Base-by-base conservation (phyloP, 2,329 filamentous ascomycete species). In the Berkeleyomyces rouxiae region DNA sequence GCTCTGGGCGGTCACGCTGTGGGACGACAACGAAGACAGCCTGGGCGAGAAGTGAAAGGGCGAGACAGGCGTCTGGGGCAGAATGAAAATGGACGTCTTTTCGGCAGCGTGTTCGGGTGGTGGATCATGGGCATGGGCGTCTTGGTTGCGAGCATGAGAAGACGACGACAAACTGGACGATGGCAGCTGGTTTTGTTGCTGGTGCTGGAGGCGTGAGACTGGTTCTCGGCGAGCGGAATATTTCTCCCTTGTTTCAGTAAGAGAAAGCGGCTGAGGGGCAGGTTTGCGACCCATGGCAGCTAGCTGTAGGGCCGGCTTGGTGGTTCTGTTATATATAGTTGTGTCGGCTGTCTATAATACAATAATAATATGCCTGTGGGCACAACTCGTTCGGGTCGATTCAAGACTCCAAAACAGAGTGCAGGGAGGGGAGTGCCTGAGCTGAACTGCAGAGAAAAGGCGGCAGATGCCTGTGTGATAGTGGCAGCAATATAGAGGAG, bases 221-320 rank as follows among this genome's bases (percentile, higher is more conserved):
- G 51, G 31, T 31, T 55, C 51, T 31, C 51, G 51, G 51, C 36
- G 47, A 47, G 43, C 47, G 39, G 49, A 42, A 58, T 58, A 42
- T 23, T 49, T 65, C 46, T 47, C 49, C 42, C 31, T 49, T 16
- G 72, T 68, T 66, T 75, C 75, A 69, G 75, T 74, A 72, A 82
- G 75, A 70, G 76, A 73, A 73, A 82, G 76, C 73, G 80, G 79
- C 75, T 82, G 77, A 67, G 79, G 80, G 72, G 76, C 78, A 70
- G 77, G 73, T 73, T 81, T 83, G 71, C 80, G 80, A 74, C 76
- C 79, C 80, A 82, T 82, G 67, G 65, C 72, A 66, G 55, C 36
- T 36, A 46, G 44, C n/a, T 33, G 37, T 36, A 49, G 43, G 43
- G 49, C 31, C 53, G 33, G 53, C 31, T 31, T 10, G 23, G 23